Evolutionary conservation across 176 grass and related monocot genomes (phyloP), one percentile per base, ranked within the genome.

Genomic region (Olyra latifolia): DNA sequence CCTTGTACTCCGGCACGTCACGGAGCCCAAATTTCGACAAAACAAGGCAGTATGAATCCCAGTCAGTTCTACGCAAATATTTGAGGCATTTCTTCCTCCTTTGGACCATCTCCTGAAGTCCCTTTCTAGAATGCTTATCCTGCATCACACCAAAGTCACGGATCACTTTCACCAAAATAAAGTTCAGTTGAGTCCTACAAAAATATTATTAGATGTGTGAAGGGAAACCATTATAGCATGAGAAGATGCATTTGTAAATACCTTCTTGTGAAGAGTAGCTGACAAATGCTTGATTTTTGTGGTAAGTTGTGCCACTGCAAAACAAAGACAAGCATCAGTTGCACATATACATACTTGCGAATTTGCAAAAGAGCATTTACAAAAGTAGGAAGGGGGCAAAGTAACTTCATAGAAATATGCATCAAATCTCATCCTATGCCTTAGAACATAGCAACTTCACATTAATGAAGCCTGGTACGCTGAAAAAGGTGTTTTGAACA

Each of bases 201-300:
- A 87, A 23, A 9, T 24, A 69, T 68, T 20, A 16, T 6, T 4
- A 57, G 15, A 49, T 17, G 35, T 57, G 11, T 8, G 8, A 44
- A 8, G 40, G 65, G 10, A 39, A 16, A 74, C 15, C 47, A 49
- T 49, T 49, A 25, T 12, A 56, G 1, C 20, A 16, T n/a, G 27
- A 28, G 42, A 56, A 41, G 72, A 20, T 55, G 15, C 54, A 0
- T 42, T 24, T 49, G 47, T 17, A 49, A 49, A 19, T 87, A 98
- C 95, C 95, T 98, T 98, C 72, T 98, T 98, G 56, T 93, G 88
- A 66, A 98, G 74, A 87, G 83, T 80, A 57, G 87, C 15, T 38
- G 92, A 92, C 50, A 98, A 70, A 82, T 94, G 88, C 90, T 98
- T 94, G 69, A 98, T 98, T 92, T 98, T 98, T 50, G 91, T 80